Evolutionary conservation across 2,329 filamentous ascomycete species (phyloP), one percentile per base, ranked within the genome.

Genomic region (Fusarium sp.): DNA sequence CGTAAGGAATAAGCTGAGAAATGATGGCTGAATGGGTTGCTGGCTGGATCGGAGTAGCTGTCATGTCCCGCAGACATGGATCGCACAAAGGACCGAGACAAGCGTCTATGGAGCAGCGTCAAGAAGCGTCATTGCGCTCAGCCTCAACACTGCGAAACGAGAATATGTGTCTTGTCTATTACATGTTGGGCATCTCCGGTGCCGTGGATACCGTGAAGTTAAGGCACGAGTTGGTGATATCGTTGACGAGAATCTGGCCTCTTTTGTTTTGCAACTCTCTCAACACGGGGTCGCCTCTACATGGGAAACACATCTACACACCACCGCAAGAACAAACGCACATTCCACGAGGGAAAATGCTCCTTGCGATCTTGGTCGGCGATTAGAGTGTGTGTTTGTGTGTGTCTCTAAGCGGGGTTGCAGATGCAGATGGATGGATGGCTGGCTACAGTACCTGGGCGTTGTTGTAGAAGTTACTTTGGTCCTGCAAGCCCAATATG

Each of bases 21-120:
- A 73, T 73, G 70, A 73, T 73, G 70, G 70, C 71, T 73, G 62
- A 36, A 67, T 33, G 56, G 40, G 66, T 51, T 70, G 70, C 66
- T 72, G 62, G 65, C 40, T 24, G 40, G 38, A 53, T 70, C 22
- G 51, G 29, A 33, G 62, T 46, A 61, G 55, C 36, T 67, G 49
- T 35, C 49, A 73, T 64, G 66, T 72, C 62, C 12, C 49, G 46
- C 46, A 56, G 64, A 65, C 36, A 66, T 66, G 62, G 51, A 49
- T 66, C 62, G 35, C 59, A 58, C 53, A 62, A 49, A 33, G 69
- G 49, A 22, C 68, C 66, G 38, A 70, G 66, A 60, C 57, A 70
- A 70, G 62, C 40, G 31, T 71, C 49, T 51, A 40, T 36, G 33
- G 31, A 59, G 51, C 22, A 51, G 22, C 42, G 35, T 46, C 40